phyloP scores from a whole-genome alignment of 805 yeast species.

The Cephaloascus albidus region DNA sequence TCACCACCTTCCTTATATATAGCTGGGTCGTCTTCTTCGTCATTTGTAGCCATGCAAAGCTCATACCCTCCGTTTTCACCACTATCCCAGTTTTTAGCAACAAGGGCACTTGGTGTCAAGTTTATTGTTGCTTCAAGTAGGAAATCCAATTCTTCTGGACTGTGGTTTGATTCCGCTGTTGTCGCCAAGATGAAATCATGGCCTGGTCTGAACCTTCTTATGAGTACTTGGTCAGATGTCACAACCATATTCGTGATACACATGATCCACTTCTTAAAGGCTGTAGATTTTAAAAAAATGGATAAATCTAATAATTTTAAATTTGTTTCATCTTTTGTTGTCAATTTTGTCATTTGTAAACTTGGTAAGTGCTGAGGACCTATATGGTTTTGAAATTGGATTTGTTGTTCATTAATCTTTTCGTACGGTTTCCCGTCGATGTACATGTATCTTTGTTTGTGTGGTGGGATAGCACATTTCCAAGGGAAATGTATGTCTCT shows the following conservation, averaged over 20 bases:
- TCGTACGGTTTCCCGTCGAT: slow-evolving; percentile 51
- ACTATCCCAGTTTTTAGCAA: slow-evolving; percentile 66
- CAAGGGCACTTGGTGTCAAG: slow-evolving; percentile 56
- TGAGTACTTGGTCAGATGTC: slow-evolving; percentile 55
- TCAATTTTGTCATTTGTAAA: slow-evolving; percentile 28
- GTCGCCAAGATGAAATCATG: slow-evolving; percentile 91
- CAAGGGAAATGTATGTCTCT: slow-evolving; percentile 62
- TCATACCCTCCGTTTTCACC: slow-evolving; percentile 97
- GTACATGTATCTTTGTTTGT: slow-evolving; percentile 80
- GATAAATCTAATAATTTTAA: slow-evolving; percentile 43
- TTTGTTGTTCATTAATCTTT: slow-evolving; percentile 21
- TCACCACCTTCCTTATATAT: slow-evolving; percentile 63
- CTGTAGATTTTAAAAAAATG: slow-evolving; percentile 45
- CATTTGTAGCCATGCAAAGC: slow-evolving; percentile 66
- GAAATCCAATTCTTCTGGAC: slow-evolving; percentile 35
- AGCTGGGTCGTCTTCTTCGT: slow-evolving; percentile 54
- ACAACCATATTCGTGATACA: slow-evolving; percentile 53
- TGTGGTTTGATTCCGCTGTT: slow-evolving; percentile 29
- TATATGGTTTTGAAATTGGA: slow-evolving; percentile 17
- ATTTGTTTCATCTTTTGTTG: slow-evolving; percentile 16
- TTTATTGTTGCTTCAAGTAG: slow-evolving; percentile 73
- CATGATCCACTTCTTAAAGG: slow-evolving; percentile 64
- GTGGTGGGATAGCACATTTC: slow-evolving; percentile 91
- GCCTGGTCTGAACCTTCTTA: slow-evolving; percentile 91
- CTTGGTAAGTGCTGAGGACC: slow-evolving; percentile 49